A percentile compares a stretch with the other conserved stretches of the same genome.
These are phyloP conservation scores for Nicotiana knightiana DNA, from an alignment of 257 asterid species.

Conservation along the genomic window DNA sequence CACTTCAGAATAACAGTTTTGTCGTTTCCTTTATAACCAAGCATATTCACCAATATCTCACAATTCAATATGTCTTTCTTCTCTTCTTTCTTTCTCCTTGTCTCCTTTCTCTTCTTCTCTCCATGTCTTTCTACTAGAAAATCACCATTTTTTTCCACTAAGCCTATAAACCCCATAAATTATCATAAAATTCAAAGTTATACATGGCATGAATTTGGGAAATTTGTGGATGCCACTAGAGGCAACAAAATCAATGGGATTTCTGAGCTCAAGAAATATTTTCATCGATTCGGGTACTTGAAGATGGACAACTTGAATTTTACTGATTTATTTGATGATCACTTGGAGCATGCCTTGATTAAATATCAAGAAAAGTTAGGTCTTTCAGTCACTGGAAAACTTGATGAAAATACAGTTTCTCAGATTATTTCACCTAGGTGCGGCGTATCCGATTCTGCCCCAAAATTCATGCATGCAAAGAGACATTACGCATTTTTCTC, in stretches of 20 bases:
- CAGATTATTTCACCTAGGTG: constrained; percentile 60
- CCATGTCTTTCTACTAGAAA: constrained; percentile 31
- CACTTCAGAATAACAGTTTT: not conserved
- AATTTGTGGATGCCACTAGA: constrained; percentile 27
- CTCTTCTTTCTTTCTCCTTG: constrained; percentile 18
- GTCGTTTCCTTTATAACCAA: constrained; percentile 25
- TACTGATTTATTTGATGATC: constrained; percentile 41
- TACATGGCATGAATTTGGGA: constrained; percentile 45
- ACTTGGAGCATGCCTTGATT: constrained; percentile 40
- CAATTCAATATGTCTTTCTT: constrained; percentile 25
- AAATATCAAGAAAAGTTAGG: constrained; percentile 49
- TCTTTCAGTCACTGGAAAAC: constrained; percentile 36
- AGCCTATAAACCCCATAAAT: constrained; percentile 3
- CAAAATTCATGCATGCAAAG: constrained; percentile 5
- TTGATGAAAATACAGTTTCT: constrained; percentile 36
- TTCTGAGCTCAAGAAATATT: constrained; percentile 55
- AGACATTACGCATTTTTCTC: constrained; percentile 43
- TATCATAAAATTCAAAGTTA: not conserved
- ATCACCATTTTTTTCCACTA: constrained; percentile 15
- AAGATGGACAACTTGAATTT: constrained; percentile 11
- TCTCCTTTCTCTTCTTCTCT: constrained; percentile 20
- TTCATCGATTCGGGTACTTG: constrained; percentile 53
- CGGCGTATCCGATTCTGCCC: constrained; percentile 44
- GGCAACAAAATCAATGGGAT: constrained; percentile 43
- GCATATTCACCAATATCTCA: constrained; percentile 10